Percentiles rank a stretch among this genome's conserved stretches.
Conservation (phyloP, 257 asterid genomes). For the Echites panduratus region DNA sequence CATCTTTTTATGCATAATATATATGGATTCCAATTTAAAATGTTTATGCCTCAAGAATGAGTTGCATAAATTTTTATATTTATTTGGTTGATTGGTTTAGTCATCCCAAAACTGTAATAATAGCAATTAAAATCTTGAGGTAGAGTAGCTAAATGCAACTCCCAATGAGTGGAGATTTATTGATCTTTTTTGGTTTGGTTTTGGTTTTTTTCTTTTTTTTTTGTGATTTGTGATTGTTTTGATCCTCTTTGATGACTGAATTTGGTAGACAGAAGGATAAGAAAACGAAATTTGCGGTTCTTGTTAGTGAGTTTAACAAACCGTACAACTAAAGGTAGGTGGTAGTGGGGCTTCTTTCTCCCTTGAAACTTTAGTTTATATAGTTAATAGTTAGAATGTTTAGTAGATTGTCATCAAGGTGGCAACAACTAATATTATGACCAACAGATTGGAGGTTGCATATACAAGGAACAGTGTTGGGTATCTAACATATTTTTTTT, state of each 20-base stretch:
- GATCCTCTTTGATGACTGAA: constrained; percentile 34
- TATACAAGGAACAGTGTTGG: constrained; percentile 26
- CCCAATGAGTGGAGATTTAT: constrained; percentile 9
- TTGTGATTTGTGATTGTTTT: constrained; percentile 18
- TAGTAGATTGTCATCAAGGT: constrained; percentile 27
- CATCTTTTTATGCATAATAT: constrained; percentile 3
- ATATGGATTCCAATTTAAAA: not conserved
- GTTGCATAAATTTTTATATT: constrained; percentile 6
- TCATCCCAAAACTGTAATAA: not conserved
- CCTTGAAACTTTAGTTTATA: constrained; percentile 21
- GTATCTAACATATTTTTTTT: constrained; percentile 3
- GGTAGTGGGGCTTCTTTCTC: constrained; percentile 37
- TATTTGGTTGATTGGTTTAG: not conserved
- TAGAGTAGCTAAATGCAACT: not conserved
- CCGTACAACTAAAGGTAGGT: constrained; percentile 64
- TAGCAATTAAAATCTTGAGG: not conserved
- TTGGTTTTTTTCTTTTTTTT: not conserved
- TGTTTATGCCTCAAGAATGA: not conserved
- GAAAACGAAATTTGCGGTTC: constrained; percentile 29
- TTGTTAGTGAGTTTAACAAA: constrained; percentile 36
- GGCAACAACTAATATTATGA: constrained; percentile 21
- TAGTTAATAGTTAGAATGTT: constrained; percentile 36
- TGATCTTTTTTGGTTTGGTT: not conserved
- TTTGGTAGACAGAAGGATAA: constrained; percentile 33
- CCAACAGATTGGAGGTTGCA: constrained; percentile 20